phyloP scores from a whole-genome alignment of 768 basidiomycete species.

The Kwoniella botswanensis region DNA sequence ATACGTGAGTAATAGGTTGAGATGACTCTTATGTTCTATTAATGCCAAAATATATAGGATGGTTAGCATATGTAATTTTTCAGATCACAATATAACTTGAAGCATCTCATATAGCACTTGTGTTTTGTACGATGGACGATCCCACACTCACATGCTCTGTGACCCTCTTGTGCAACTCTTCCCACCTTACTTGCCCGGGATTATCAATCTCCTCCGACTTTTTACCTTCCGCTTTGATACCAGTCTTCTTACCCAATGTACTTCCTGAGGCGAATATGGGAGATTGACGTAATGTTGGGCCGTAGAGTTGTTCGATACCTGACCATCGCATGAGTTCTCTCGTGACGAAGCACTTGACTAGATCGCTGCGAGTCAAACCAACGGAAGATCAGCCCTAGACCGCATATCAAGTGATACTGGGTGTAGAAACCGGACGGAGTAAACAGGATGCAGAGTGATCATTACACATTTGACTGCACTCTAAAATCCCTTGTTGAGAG shows the following conservation, averaged over 20 bases:
- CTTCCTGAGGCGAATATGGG: constrained; percentile 72
- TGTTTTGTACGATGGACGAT: neutral
- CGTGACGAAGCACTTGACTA: constrained; percentile 91
- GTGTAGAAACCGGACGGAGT: neutral
- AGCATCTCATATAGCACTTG: neutral
- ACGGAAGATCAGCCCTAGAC: neutral
- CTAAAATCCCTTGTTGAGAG: too few relatives aligned
- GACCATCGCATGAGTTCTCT: constrained; percentile 97
- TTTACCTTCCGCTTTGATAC: constrained; percentile 44
- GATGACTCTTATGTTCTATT: constrained; percentile 92
- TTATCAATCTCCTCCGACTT: constrained; percentile 52
- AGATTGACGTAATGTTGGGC: constrained; percentile 77
- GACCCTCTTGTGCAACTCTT: constrained; percentile 91
- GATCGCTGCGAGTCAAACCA: constrained; percentile 66
- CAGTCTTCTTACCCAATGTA: constrained; percentile 51
- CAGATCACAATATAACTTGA: neutral
- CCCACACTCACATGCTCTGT: constrained; percentile 83
- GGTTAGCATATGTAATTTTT: neutral
- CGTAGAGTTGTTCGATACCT: constrained; percentile 85
- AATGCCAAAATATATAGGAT: neutral
- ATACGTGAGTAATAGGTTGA: constrained; percentile 94
- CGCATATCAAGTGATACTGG: neutral
- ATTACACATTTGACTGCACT: neutral
- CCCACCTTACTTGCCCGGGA: constrained; percentile 74
- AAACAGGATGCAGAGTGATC: neutral